Evolutionary conservation across 139 green algal genomes (phyloP).

Genomic region (Mesostigma viride): DNA sequence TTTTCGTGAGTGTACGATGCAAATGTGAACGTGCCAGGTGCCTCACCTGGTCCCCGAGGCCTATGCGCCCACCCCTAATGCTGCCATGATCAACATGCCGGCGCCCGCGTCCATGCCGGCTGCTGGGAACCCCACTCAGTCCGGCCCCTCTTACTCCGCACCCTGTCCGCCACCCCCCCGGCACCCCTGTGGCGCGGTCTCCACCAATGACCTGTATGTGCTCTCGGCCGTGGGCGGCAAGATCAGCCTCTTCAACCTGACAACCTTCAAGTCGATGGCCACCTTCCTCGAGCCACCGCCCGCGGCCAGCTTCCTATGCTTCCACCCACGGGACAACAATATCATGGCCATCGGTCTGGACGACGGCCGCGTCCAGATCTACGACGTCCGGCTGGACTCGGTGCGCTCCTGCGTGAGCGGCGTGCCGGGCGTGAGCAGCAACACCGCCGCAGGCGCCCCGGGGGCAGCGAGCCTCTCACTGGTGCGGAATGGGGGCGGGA

Average conservation of each 20-base stretch:
- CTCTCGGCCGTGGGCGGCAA: conserved; percentile 32
- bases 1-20: too few species aligned
- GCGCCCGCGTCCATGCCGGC: too few species aligned
- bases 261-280: conserved; percentile 38
- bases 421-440: background rate
- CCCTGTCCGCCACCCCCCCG: too few species aligned
- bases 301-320: conserved; percentile 31
- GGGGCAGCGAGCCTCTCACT: background rate
- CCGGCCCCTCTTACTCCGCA: background rate
- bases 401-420: too few species aligned
- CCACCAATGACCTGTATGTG: conserved; percentile 40
- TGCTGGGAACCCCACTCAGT: background rate
- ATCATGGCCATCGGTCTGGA: conserved; percentile 40
- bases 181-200: conserved; percentile 31
- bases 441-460: background rate
- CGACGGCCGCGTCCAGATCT: conserved; percentile 32
- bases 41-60: too few species aligned
- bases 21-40: too few species aligned
- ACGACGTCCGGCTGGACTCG: conserved; percentile 34
- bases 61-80: too few species aligned
- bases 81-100: too few species aligned
- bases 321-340: conserved; percentile 37
- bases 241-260: conserved; percentile 37
- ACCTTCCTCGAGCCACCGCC: conserved; percentile 33
- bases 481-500: background rate